Evolutionary conservation across 2,329 filamentous ascomycete species (phyloP), one percentile per base, ranked within the genome.

Genomic region (Emmonsiellopsis sp.): DNA sequence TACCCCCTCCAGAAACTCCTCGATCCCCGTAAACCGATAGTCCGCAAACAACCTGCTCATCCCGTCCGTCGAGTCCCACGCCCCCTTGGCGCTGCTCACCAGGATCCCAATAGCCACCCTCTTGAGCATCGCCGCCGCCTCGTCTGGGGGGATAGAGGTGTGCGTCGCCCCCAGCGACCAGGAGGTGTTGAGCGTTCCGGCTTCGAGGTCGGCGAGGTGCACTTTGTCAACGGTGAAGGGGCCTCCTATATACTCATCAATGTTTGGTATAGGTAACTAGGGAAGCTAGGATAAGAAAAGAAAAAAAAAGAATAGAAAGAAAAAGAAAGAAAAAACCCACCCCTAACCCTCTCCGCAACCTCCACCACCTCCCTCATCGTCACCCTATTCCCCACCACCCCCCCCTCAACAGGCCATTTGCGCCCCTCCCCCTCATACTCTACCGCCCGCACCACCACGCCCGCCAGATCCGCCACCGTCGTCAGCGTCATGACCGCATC

Each of bases 161-260:
- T 71, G 65, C 4, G 57, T 52, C 2, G 62, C 43, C 36, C 32
- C 49, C 1, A 59, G 58, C 13, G 56, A 17, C 56, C 62, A 67
- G 4, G 62, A 55, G 3, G 60, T 52, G 8, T 62, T 65, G n/a
- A 64, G 42, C 32, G 54, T 53, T 6, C 76, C 77, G 2, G 64
- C 69, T 58, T 74, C 63, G 5, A 82, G 71, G 58, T 82, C 78
- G 49, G 72, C 68, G 0, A 69, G 51, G 37, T 68, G 69, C 1
- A 81, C 64, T n/a, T 68, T 69, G 4, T 79, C 75, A 17, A 72
- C 54, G 0, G 52, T 56, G 34, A 77, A 76, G 5, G 65, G 54
- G 3, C 56, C 46, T 9, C 39, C 58, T 61, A 31, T 60, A 62
- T 5, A 42, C 27, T 37, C 32, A 36, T 17, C 13, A 64, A 47